Evolutionary conservation across 164 flowering plant species (phyloP).

Genomic region (Tetracentron sinense): DNA sequence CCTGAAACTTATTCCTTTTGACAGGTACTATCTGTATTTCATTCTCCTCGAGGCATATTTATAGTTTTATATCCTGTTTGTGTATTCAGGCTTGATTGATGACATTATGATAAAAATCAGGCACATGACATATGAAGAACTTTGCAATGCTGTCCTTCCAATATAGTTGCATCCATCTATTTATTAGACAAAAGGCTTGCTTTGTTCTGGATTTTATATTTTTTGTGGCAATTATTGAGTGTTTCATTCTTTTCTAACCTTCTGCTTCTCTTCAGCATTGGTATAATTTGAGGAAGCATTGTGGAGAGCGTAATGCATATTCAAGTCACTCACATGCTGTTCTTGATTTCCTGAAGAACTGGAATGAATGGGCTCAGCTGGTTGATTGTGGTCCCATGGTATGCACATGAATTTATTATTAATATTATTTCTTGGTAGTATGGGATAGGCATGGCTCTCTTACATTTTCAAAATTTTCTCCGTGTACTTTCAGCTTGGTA

Average conservation of each 20-base stretch:
- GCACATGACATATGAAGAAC: conserved; percentile 88
- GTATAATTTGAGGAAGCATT: conserved; percentile 82
- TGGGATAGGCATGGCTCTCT: too few relatives aligned
- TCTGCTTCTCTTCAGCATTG: conserved; percentile 80
- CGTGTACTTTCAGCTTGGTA: too few relatives aligned
- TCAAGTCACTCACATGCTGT: conserved; percentile 96
- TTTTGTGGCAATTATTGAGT: too few relatives aligned
- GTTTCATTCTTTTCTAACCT: not conserved
- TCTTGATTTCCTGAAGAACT: conserved; percentile 91
- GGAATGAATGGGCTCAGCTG: conserved; percentile 87
- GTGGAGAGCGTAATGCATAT: conserved; percentile 96
- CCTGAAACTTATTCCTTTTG: not conserved
- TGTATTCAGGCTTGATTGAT: conserved; percentile 58
- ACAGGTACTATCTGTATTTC: not conserved
- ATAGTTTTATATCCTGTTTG: not conserved
- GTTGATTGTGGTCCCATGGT: conserved; percentile 99
- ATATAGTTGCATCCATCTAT: conserved; percentile 35
- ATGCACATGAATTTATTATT: conserved; percentile 7
- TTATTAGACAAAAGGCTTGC: not conserved
- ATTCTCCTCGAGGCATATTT: not conserved
- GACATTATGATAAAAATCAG: conserved; percentile 86
- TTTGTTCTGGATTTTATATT: too few relatives aligned
- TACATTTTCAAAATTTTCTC: too few relatives aligned
- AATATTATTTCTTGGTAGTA: too few relatives aligned
- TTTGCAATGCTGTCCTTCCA: conserved; percentile 86